Percentiles rank a stretch among this genome's conserved stretches.
phyloP scores from a whole-genome alignment of 2,329 filamentous ascomycete species.

The Nigrospora oryzae region DNA sequence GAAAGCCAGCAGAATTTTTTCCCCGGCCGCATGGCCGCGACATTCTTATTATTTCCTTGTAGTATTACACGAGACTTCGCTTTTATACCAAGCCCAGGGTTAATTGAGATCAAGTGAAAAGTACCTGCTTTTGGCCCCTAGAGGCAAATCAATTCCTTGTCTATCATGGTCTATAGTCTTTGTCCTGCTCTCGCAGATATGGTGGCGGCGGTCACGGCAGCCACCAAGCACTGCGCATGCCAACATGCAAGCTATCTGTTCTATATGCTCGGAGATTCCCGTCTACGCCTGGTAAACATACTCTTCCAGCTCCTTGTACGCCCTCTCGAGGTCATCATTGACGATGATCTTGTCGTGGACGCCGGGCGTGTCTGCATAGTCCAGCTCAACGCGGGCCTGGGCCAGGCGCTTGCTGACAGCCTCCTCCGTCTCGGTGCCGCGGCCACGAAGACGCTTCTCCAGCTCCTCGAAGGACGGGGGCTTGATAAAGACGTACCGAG shows the following conservation, averaged over 20 bases:
- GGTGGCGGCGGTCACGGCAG: too few relatives aligned
- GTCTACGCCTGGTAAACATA: constrained; percentile 32
- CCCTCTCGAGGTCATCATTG: constrained; percentile 48
- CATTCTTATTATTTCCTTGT: constrained; percentile 36
- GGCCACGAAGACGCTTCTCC: constrained; percentile 64
- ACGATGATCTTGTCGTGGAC: constrained; percentile 58
- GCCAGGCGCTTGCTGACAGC: constrained; percentile 59
- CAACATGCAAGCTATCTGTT: too few relatives aligned
- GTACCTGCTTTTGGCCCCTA: not conserved
- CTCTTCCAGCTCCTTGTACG: constrained; percentile 43
- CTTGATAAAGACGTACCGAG: constrained; percentile 77
- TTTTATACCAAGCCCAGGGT: constrained; percentile 19
- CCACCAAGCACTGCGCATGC: too few relatives aligned
- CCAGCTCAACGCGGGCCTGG: constrained; percentile 68
- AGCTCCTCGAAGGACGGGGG: constrained; percentile 69
- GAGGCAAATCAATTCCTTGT: too few relatives aligned
- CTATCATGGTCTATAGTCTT: too few relatives aligned
- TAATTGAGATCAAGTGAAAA: constrained; percentile 28
- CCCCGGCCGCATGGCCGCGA: constrained; percentile 23
- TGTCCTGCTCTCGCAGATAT: too few relatives aligned
- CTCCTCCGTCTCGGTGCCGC: constrained; percentile 72
- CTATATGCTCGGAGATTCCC: not conserved
- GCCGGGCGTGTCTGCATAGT: constrained; percentile 59
- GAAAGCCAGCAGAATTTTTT: constrained; percentile 25
- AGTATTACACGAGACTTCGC: constrained; percentile 30